Evolutionary conservation across 257 asterid genomes (phyloP), one percentile per base, ranked within the genome.

Genomic region (Paulownia fortunei): DNA sequence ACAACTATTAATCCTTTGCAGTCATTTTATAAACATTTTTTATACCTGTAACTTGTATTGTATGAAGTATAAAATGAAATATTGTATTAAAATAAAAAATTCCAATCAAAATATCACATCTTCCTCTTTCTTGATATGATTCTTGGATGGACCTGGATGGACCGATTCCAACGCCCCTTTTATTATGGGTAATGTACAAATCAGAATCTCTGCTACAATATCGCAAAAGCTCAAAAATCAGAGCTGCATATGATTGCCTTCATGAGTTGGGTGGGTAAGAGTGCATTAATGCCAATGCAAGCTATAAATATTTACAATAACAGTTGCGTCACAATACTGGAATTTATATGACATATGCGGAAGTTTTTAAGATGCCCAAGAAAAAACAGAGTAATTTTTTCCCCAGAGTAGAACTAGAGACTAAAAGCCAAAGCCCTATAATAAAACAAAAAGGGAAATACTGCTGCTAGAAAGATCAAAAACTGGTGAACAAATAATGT

Each of bases 121-220:
- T 8, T 39, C 24, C 23, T 44, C 23, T 24, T 8, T 3, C 47
- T 11, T 62, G 51, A 66, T 1, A 65, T 4, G 16, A 7, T 15
- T 7, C 13, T 61, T 46, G 79, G 46, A 16, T 46, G 80, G 18
- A 52, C 23, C 15, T 63, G 64, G 51, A 47, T 63, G 73, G 72
- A 46, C 62, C 18, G 26, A 61, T 74, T 74, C 58, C 26, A 37
- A 26, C 9, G n/a, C n/a, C 51, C 42, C 36, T 56, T 68, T 73
- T 76, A 81, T 27, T 77, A 58, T 8, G 19, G 24, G 44, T 66
- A 18, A 24, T 78, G 86, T 82, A 79, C 84, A 69, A 54, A 66
- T 70, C 79, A 79, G 77, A 76, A 77, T 85, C 80, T 64, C 83
- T 70, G 76, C 80, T 41, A 39, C 83, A 65, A 66, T 37, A 77